phyloP scores from a whole-genome alignment of 306 rosid species.

The Carpinus fangiana region DNA sequence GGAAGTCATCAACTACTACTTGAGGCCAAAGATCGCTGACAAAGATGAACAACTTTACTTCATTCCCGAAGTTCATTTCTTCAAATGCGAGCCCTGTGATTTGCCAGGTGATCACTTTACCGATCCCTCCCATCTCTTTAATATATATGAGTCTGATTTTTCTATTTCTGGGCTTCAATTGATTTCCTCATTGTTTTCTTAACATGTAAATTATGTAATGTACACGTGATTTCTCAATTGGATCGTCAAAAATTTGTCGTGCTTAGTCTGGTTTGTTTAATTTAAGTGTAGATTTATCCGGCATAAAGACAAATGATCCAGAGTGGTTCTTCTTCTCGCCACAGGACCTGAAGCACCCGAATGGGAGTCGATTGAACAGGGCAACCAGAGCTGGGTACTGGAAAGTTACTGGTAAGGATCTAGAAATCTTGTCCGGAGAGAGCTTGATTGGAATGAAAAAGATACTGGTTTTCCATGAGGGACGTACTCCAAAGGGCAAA shows the following conservation, averaged over 20 bases:
- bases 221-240: neutral
- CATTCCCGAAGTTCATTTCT: slow-evolving; percentile 84
- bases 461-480: slow-evolving; percentile 78
- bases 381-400: slow-evolving; percentile 79
- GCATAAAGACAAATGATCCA: slow-evolving; percentile 68
- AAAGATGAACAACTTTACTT: slow-evolving; percentile 55
- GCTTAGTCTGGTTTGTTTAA: slow-evolving; percentile 7
- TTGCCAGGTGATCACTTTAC: slow-evolving; percentile 61
- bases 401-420: slow-evolving; percentile 96
- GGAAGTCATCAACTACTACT: slow-evolving; percentile 67
- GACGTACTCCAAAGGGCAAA: slow-evolving; percentile 86
- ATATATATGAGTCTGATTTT: no score
- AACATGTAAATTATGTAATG: neutral
- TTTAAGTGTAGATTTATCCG: slow-evolving; percentile 55
- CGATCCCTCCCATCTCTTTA: no score
- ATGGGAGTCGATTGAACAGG: slow-evolving; percentile 79
- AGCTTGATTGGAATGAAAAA: slow-evolving; percentile 84
- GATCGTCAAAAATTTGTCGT: neutral
- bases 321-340: slow-evolving; percentile 98
- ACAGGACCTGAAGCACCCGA: slow-evolving; percentile 78
- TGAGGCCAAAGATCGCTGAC: slow-evolving; percentile 74
- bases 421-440: slow-evolving; percentile 59
- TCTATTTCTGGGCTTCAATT: no score
- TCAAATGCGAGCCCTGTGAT: slow-evolving; percentile 94
- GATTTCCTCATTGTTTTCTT: neutral